Evolutionary conservation across 129 eudicot species (phyloP).

Genomic region (Tagetes patula): DNA sequence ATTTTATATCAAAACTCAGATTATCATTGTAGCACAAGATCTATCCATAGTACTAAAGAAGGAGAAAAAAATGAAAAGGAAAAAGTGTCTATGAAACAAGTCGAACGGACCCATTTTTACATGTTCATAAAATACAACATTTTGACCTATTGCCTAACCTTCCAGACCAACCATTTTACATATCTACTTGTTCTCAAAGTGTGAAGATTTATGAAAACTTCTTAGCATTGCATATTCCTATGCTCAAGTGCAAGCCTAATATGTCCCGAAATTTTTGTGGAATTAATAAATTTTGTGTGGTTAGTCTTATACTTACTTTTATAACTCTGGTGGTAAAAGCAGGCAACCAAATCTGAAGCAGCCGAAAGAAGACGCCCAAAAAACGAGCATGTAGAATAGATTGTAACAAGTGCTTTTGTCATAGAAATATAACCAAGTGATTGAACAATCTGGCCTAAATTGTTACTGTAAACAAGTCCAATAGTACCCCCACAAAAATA

Average conservation of each 20-base stretch:
- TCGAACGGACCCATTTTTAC: not conserved
- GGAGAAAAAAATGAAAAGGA: not conserved
- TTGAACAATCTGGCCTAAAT: constrained; percentile 55
- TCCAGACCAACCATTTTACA: not conserved
- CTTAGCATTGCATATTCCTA: not conserved
- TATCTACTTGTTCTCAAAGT: not conserved
- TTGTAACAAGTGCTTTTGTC: constrained; percentile 42
- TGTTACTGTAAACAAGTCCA: constrained; percentile 60
- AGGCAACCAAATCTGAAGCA: constrained; percentile 45
- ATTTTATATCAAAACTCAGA: not conserved
- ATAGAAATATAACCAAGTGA: constrained; percentile 45
- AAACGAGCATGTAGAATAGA: constrained; percentile 70
- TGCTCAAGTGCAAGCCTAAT: not conserved
- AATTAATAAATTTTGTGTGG: not conserved
- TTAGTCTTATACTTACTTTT: constrained; percentile 40
- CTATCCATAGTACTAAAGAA: not conserved
- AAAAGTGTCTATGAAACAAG: not conserved
- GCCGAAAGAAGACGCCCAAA: constrained; percentile 78
- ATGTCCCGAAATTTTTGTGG: not conserved
- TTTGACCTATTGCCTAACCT: not conserved
- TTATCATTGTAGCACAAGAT: not conserved
- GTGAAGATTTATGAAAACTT: not conserved
- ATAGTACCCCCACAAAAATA: constrained; percentile 66
- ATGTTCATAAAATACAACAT: not conserved
- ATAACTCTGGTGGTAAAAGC: constrained; percentile 32